These are phyloP conservation scores for Sabuloglossum arenarium DNA, from an alignment of 495 filamentous ascomycete species.

Conservation along the genomic window DNA sequence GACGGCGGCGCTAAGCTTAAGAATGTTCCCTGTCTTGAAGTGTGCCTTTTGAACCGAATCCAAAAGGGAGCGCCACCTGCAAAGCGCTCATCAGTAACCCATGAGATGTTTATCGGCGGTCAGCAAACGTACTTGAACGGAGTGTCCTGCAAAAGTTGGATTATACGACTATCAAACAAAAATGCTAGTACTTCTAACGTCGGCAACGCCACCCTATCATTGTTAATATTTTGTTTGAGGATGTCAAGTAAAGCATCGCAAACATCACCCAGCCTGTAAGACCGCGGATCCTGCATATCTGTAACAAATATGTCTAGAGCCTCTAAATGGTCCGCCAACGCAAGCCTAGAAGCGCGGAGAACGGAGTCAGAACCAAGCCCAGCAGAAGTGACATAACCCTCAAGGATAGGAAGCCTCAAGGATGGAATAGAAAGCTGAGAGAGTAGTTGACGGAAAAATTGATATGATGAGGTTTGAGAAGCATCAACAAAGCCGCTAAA, in stretches of 20 bases:
- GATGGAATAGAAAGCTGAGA: slow-evolving; percentile 5
- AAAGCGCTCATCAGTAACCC: neutral
- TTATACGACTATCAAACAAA: slow-evolving; percentile 33
- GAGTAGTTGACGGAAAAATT: neutral
- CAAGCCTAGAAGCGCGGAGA: slow-evolving; percentile 48
- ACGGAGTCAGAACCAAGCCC: slow-evolving; percentile 69
- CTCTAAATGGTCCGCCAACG: slow-evolving; percentile 21
- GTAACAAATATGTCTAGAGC: neutral
- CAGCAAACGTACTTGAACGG: slow-evolving; percentile 11
- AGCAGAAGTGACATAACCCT: slow-evolving; percentile 64
- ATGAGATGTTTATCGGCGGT: neutral
- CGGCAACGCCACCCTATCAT: slow-evolving; percentile 56
- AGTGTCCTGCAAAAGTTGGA: neutral
- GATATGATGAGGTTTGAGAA: slow-evolving; percentile 1
- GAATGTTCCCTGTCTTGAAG: slow-evolving; percentile 59
- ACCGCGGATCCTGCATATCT: neutral
- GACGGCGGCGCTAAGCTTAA: slow-evolving; percentile 57
- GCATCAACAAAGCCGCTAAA: neutral
- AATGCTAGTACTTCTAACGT: slow-evolving; percentile 56
- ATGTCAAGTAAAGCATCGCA: slow-evolving; percentile 23
- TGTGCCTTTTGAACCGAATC: slow-evolving; percentile 52
- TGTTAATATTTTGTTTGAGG: slow-evolving; percentile 24
- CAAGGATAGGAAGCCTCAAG: slow-evolving; percentile 25
- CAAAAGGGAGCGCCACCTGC: slow-evolving; percentile 38
- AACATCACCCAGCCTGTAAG: slow-evolving; percentile 14